phyloP scores from a whole-genome alignment of 768 basidiomycete species.

The Mycena filopes region DNA sequence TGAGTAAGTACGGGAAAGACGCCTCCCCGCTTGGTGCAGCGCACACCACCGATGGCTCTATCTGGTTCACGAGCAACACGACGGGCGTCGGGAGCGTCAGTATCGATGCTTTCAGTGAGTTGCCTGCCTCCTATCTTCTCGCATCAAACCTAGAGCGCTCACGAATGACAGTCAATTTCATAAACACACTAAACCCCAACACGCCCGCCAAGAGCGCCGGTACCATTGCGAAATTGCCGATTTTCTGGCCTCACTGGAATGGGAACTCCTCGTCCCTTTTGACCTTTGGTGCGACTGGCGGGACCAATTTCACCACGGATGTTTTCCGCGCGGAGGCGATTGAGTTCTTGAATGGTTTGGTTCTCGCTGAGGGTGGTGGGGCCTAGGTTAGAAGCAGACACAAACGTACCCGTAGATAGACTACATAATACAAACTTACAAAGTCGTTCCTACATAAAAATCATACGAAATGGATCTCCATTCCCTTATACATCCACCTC shows the following conservation, averaged over 20 bases:
- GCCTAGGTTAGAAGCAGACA: no score
- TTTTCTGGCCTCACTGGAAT: conserved; percentile 36
- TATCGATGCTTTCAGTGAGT: not conserved
- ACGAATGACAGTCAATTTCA: conserved; percentile 20
- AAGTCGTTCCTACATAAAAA: no score
- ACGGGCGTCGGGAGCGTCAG: not conserved
- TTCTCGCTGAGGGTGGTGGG: not conserved
- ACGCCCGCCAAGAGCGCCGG: not conserved
- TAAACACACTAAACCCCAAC: conserved; percentile 39
- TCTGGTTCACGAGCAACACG: conserved; percentile 17
- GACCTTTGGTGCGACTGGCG: conserved; percentile 25
- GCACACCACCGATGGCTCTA: conserved; percentile 28
- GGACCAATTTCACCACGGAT: conserved; percentile 31
- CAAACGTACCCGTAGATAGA: no score
- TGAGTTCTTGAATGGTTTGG: not conserved
- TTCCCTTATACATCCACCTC: no score
- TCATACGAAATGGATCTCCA: no score
- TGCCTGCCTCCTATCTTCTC: no score
- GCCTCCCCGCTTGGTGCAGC: conserved; percentile 39
- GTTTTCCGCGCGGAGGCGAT: conserved; percentile 10
- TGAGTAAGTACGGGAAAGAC: conserved; percentile 44
- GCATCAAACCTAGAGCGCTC: no score
- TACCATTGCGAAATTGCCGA: not conserved
- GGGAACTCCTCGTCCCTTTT: not conserved
- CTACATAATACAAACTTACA: no score